phyloP scores from a whole-genome alignment of 345 rosid species.

The Pseudoturritis turrita region DNA sequence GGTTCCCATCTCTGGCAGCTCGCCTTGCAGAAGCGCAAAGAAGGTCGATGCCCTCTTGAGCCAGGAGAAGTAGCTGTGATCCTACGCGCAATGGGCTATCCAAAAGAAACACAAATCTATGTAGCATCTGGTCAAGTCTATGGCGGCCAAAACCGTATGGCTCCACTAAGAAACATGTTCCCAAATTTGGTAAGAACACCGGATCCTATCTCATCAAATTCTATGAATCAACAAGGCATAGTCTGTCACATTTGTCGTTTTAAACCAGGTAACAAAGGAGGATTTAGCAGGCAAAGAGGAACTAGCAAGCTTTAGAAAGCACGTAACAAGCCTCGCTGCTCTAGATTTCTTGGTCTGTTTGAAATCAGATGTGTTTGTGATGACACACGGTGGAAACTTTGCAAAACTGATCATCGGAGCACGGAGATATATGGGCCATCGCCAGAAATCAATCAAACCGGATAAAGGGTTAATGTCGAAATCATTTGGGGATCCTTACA shows the following conservation, averaged over 20 bases:
- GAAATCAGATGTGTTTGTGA: conserved; percentile 96
- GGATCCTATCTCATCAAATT: background rate
- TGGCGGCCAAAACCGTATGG: conserved; percentile 99
- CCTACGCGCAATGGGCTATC: conserved; percentile 97
- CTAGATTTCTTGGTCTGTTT: conserved; percentile 95
- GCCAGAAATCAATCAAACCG: conserved; percentile 89
- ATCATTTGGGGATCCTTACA: conserved; percentile 97
- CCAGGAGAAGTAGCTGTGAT: conserved; percentile 99
- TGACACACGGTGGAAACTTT: conserved; percentile 99
- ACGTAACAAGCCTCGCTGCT: conserved; percentile 97
- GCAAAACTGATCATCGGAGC: conserved; percentile 98
- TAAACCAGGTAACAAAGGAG: conserved; percentile 89
- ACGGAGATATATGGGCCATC: conserved; percentile 94
- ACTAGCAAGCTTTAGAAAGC: conserved; percentile 78
- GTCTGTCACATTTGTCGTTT: background rate
- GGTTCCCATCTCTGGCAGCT: conserved; percentile 98
- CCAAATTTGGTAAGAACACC: conserved; percentile 67
- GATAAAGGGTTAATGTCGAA: conserved; percentile 99
- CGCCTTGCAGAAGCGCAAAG: conserved; percentile 94
- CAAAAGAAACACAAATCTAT: conserved; percentile 96
- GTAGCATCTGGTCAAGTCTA: conserved; percentile 99
- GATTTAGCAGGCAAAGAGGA: conserved; percentile 82
- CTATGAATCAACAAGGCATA: background rate
- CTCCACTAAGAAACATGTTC: conserved; percentile 96
- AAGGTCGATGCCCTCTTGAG: conserved; percentile 99